Evolutionary conservation across 768 basidiomycete species (phyloP).

Genomic region (Epithele typhae): DNA sequence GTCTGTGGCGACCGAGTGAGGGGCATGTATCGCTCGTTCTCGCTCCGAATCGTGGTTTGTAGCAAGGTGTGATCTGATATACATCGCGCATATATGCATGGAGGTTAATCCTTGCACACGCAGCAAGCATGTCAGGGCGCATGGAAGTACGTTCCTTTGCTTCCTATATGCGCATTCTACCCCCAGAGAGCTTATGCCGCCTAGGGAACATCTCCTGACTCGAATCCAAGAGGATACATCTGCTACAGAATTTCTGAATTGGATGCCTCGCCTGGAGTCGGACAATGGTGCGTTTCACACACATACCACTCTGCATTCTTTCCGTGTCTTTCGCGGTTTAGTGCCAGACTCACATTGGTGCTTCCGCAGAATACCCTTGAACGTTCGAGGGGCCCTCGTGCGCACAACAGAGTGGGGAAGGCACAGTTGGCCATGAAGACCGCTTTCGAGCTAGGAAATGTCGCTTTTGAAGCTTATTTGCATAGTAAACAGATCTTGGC

Average conservation of each 20-base stretch:
- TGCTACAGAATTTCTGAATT: not conserved
- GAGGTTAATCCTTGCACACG: too few species aligned
- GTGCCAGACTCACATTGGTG: conserved; percentile 12
- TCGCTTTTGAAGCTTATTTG: conserved; percentile 7
- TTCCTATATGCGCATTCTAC: too few species aligned
- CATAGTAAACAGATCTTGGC: conserved; percentile 10
- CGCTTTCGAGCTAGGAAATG: conserved; percentile 3
- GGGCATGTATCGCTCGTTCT: conserved; percentile 43
- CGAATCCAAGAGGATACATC: too few species aligned
- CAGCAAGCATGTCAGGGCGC: too few species aligned
- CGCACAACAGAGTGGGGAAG: conserved; percentile 22
- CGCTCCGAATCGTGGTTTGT: conserved; percentile 45
- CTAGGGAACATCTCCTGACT: too few species aligned
- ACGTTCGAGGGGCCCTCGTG: conserved; percentile 19
- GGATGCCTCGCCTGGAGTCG: not conserved
- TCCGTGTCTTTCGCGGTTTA: too few species aligned
- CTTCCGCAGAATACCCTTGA: too few species aligned
- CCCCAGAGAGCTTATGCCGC: too few species aligned
- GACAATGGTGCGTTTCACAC: not conserved
- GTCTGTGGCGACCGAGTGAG: conserved; percentile 35
- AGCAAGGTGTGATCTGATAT: conserved; percentile 23
- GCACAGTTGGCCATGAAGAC: too few species aligned
- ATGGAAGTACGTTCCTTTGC: too few species aligned
- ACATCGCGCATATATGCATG: not conserved
- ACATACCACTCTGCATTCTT: too few species aligned